phyloP scores from a whole-genome alignment of 306 rosid genomes.

The Cyclanthera cordifolia region DNA sequence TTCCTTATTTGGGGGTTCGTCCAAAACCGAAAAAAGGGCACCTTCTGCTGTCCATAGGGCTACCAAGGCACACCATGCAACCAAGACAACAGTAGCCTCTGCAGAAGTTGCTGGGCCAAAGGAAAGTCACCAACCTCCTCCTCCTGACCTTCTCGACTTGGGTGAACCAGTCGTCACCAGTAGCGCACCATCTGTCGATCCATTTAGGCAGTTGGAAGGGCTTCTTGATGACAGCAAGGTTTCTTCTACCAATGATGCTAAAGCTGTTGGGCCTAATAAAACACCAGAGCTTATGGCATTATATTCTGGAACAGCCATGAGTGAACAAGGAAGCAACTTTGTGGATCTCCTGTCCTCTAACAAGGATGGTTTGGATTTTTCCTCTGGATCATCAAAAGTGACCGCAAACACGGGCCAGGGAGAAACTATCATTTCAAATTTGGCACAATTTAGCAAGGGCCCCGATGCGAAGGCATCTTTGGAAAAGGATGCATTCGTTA shows the following conservation, averaged over 20 bases:
- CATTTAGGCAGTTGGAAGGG: constrained; percentile 68
- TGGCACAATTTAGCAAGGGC: constrained; percentile 44
- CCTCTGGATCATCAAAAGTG: constrained; percentile 31
- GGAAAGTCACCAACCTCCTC: constrained; percentile 43
- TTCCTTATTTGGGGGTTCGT: constrained; percentile 71
- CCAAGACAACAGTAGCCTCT: constrained; percentile 28
- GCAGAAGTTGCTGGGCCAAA: constrained; percentile 24
- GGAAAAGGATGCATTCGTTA: constrained; percentile 67
- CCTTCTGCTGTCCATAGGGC: constrained; percentile 40
- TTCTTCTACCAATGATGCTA: constrained; percentile 24
- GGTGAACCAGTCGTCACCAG: constrained; percentile 38
- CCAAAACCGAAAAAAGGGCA: constrained; percentile 43
- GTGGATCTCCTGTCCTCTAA: constrained; percentile 27
- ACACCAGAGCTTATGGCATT: constrained; percentile 43
- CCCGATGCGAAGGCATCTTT: constrained; percentile 35
- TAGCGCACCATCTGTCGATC: constrained; percentile 41
- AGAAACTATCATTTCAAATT: constrained; percentile 18
- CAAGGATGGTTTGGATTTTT: constrained; percentile 29
- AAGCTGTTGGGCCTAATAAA: constrained; percentile 25
- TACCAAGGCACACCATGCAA: constrained; percentile 28
- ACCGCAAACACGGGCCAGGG: constrained; percentile 18
- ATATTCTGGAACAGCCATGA: constrained; percentile 31
- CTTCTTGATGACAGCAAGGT: constrained; percentile 43
- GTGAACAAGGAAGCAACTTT: constrained; percentile 26
- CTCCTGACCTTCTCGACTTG: constrained; percentile 71